phyloP scores from a whole-genome alignment of 495 filamentous ascomycete genomes.

The Trichoderma erinaceum region DNA sequence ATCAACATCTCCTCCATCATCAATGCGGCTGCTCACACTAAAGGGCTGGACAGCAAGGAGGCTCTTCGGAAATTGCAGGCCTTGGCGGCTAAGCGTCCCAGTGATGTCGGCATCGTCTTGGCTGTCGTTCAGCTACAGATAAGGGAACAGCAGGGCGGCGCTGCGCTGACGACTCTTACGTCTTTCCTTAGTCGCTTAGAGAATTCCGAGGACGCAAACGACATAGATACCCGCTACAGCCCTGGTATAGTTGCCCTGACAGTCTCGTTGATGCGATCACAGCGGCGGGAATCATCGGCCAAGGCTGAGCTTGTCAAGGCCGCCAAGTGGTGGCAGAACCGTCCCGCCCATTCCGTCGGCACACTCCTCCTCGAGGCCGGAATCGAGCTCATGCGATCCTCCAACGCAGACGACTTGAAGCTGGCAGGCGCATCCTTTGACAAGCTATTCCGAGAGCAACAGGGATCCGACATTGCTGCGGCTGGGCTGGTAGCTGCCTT shows the following conservation, averaged over 20 bases:
- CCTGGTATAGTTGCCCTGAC: conserved; percentile 82
- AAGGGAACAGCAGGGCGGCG: conserved; percentile 62
- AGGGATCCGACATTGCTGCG: conserved; percentile 56
- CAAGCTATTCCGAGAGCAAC: conserved; percentile 54
- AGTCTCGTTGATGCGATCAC: conserved; percentile 71
- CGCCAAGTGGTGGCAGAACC: conserved; percentile 66
- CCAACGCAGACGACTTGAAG: conserved; percentile 55
- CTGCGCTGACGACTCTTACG: conserved; percentile 71
- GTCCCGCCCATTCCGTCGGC: conserved; percentile 33
- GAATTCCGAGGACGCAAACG: conserved; percentile 48
- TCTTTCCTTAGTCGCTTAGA: conserved; percentile 68
- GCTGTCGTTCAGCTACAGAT: conserved; percentile 83
- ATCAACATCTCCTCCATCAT: conserved; percentile 65
- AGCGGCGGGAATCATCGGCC: conserved; percentile 69
- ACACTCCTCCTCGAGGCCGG: conserved; percentile 75
- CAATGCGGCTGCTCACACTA: conserved; percentile 70
- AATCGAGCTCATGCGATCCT: conserved; percentile 68
- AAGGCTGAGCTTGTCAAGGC: conserved; percentile 71
- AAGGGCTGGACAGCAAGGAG: conserved; percentile 56
- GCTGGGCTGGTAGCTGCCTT: conserved; percentile 83
- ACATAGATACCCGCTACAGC: conserved; percentile 66
- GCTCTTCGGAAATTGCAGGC: conserved; percentile 68
- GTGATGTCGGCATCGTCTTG: conserved; percentile 77
- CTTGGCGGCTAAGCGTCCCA: conserved; percentile 67
- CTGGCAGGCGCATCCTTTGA: conserved; percentile 71